phyloP scores from a whole-genome alignment of 257 asterid species.

The Fraxinus americana region DNA sequence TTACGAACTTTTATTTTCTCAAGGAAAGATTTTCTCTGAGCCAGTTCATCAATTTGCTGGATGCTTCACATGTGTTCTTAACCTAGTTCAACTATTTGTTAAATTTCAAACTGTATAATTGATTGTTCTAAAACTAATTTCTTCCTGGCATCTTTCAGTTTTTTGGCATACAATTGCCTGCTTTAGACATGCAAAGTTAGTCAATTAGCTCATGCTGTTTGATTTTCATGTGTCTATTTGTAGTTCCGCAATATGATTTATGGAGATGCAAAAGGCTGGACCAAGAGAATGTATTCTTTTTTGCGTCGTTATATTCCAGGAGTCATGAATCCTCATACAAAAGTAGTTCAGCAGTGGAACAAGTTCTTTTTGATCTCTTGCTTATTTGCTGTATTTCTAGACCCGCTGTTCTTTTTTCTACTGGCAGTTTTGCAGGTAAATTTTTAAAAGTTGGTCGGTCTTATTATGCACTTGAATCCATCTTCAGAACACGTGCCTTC shows the following conservation, averaged over 20 bases:
- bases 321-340: slow-evolving; percentile 53
- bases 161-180: background rate
- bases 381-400: slow-evolving; percentile 64
- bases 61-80: background rate
- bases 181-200: slow-evolving; percentile 5
- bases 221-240: slow-evolving; percentile 20
- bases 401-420: slow-evolving; percentile 81
- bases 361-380: slow-evolving; percentile 45
- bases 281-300: slow-evolving; percentile 34
- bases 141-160: background rate
- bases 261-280: slow-evolving; percentile 58
- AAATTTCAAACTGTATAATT: background rate
- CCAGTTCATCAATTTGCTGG: background rate
- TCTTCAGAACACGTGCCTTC: background rate
- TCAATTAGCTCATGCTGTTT: slow-evolving; percentile 17
- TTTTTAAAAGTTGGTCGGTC: background rate
- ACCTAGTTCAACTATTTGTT: background rate
- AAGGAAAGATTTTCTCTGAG: background rate
- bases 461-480: background rate
- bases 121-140: background rate
- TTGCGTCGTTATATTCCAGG: slow-evolving; percentile 40
- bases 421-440: slow-evolving; percentile 61
- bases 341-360: slow-evolving; percentile 49
- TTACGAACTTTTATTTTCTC: background rate
- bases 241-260: slow-evolving; percentile 47